Conservation (phyloP, 306 rosid genomes). For the Corylus americana region DNA sequence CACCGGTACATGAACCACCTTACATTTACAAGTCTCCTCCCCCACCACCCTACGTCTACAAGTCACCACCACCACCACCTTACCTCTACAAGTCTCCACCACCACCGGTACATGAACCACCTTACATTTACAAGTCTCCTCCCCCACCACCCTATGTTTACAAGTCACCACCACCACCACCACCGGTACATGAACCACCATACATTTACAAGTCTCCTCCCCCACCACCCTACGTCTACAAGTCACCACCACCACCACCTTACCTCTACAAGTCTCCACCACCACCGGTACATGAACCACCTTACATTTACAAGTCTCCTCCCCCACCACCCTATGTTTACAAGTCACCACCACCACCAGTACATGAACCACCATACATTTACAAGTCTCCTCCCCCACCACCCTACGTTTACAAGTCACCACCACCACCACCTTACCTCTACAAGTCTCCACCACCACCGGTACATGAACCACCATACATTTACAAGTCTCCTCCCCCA, state of each 20-base stretch:
- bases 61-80: neutral
- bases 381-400: slow-evolving; percentile 4
- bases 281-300: neutral
- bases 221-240: neutral
- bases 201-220: slow-evolving; percentile 2
- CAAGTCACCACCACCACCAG: slow-evolving; percentile 39
- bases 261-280: slow-evolving; percentile 23
- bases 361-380: neutral
- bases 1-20: slow-evolving; percentile 16
- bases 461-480: neutral
- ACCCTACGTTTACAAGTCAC: slow-evolving; percentile 22
- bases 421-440: slow-evolving; percentile 10
- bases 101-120: neutral
- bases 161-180: slow-evolving; percentile 8
- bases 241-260: slow-evolving; percentile 27
- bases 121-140: neutral
- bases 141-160: slow-evolving; percentile 21
- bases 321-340: slow-evolving; percentile 29
- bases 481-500: slow-evolving; percentile 19
- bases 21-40: slow-evolving; percentile 32
- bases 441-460: slow-evolving; percentile 32
- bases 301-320: slow-evolving; percentile 27
- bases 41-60: slow-evolving; percentile 16
- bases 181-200: neutral
- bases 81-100: neutral